Evolutionary conservation across 108 stramenopile species (phyloP), one percentile per base, ranked within the genome.

Genomic region (Skeletonema costatum): DNA sequence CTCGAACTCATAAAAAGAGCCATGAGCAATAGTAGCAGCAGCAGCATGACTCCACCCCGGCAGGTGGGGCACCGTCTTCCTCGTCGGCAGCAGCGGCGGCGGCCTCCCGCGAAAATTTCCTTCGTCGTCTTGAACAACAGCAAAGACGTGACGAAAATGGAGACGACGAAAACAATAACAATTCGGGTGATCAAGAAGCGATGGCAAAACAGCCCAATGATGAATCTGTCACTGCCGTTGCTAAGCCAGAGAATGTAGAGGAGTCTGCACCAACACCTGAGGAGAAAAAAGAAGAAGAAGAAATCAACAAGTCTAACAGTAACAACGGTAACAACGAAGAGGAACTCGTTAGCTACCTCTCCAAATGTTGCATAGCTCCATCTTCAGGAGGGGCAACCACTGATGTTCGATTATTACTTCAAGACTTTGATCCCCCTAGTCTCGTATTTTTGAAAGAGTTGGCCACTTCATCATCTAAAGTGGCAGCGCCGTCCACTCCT

Each of bases 381-480:
- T 17, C 48, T 17, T 3, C 48, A 0, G 48, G n/a, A 3, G 48
- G 48, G 19, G 48, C 1, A 56, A 9, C 8, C 14, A 39, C 60
- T 48, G 31, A 58, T 66, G 9, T 50, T 67, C 58, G 65, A 68
- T 68, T 68, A 17, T 50, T 50, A 71, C 46, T 79, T 39, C 39
- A 53, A 16, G 71, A 72, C 51, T 12, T 79, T 12, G 78, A 79
- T 79, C 44, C 32, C 13, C 73, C 78, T 10, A 79, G 78, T 41
- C 66, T 72, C 1, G 25, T 31, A 3, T 68, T 68, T 41, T 67
- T 79, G 9, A 67, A 68, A 16, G 60, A 19, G 48, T 50, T 50
- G 48, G 48, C n/a, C n/a, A 5, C 48, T 1, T 19, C 48, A 25
- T 3, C 48, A 3, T 5, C 48, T 17, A 50, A 3, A 16, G n/a